A percentile compares a stretch with the other conserved stretches of the same genome.
Evolutionary conservation across 768 basidiomycete genomes (phyloP).

Genomic region (Pulveroboletus sp.): DNA sequence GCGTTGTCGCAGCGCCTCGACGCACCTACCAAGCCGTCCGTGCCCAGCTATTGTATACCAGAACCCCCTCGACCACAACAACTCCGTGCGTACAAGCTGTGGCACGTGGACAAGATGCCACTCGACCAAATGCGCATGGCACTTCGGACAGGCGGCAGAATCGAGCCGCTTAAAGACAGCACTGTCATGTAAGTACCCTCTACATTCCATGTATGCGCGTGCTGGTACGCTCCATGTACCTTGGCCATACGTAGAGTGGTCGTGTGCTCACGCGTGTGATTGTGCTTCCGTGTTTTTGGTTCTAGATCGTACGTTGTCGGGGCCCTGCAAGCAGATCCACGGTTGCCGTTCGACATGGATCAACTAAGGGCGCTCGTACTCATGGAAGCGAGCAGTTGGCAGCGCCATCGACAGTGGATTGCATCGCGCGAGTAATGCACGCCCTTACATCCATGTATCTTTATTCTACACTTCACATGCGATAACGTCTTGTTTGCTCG

Average conservation of each 20-base stretch:
- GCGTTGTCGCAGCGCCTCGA: background rate
- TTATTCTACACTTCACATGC: background rate
- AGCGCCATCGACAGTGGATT: slow-evolving; percentile 38
- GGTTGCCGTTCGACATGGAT: slow-evolving; percentile 34
- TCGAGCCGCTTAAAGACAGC: slow-evolving; percentile 40
- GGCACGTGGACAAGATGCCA: slow-evolving; percentile 34
- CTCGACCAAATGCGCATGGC: slow-evolving; percentile 37
- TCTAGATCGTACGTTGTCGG: slow-evolving; percentile 44
- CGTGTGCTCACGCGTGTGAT: background rate
- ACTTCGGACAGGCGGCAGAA: slow-evolving; percentile 27
- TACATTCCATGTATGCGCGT: background rate
- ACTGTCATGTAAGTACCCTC: slow-evolving; percentile 41
- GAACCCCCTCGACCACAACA: slow-evolving; percentile 34
- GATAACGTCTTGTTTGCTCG: too few relatives aligned
- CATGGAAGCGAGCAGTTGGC: slow-evolving; percentile 40
- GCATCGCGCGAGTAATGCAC: slow-evolving; percentile 16
- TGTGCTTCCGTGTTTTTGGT: too few relatives aligned
- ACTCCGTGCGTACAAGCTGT: slow-evolving; percentile 42
- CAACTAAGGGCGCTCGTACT: slow-evolving; percentile 34
- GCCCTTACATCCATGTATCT: background rate
- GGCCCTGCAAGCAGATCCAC: slow-evolving; percentile 37
- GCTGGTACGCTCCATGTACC: too few relatives aligned
- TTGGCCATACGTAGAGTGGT: too few relatives aligned
- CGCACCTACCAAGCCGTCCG: background rate
- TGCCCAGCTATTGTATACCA: slow-evolving; percentile 25